phyloP scores from a whole-genome alignment of 805 yeast genomes.

The Monosporozyma unispora region DNA sequence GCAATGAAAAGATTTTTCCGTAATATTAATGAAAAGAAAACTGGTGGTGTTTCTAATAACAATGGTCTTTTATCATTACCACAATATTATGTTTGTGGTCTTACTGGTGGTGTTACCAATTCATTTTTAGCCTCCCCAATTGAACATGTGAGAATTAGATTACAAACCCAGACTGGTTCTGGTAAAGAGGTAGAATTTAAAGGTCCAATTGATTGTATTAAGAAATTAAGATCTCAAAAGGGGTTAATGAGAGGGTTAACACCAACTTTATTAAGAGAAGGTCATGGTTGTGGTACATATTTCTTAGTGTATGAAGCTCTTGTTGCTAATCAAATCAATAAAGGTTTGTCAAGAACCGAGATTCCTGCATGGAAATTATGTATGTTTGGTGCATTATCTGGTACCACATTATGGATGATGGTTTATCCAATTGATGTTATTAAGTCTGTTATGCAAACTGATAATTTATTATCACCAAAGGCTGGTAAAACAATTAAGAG shows the following conservation, averaged over 20 bases:
- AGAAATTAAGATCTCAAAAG: conserved; percentile 42
- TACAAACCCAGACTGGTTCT: conserved; percentile 57
- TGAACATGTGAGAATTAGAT: conserved; percentile 86
- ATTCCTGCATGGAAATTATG: conserved; percentile 86
- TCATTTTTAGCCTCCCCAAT: conserved; percentile 87
- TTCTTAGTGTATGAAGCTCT: conserved; percentile 87
- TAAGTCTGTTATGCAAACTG: conserved; percentile 73
- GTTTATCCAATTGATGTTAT: conserved; percentile 85
- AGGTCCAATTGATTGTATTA: conserved; percentile 40
- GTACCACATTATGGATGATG: conserved; percentile 77
- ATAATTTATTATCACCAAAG: conserved; percentile 38
- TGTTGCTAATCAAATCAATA: conserved; percentile 43
- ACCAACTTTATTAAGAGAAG: conserved; percentile 79
- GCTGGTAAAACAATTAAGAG: conserved; percentile 45
- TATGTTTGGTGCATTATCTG: conserved; percentile 81
- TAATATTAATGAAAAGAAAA: conserved; percentile 31
- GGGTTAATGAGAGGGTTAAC: conserved; percentile 73
- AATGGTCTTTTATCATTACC: conserved; percentile 33
- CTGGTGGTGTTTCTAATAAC: conserved; percentile 13
- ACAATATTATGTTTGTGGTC: conserved; percentile 82
- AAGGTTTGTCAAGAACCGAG: conserved; percentile 46
- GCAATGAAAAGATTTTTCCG: conserved; percentile 76
- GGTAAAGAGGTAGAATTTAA: conserved; percentile 37
- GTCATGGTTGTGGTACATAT: conserved; percentile 81
- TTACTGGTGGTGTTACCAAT: conserved; percentile 88